Percentiles rank a stretch among this genome's conserved stretches.
These are phyloP conservation scores for Sodiomyces alkalinus DNA, from an alignment of 2,329 filamentous ascomycete species.

Conservation along the genomic window DNA sequence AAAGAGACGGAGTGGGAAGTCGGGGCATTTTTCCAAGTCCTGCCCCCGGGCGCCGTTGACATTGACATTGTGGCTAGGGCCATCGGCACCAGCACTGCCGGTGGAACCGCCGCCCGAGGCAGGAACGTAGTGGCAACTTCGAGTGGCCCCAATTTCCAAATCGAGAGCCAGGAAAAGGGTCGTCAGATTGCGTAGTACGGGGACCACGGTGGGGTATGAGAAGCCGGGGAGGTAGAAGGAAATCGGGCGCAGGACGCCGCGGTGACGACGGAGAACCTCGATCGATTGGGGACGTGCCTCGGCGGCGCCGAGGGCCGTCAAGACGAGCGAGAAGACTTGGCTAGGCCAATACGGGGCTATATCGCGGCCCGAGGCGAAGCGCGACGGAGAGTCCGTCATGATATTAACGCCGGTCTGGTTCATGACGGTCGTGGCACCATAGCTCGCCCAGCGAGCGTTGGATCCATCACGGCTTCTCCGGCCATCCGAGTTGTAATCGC, in stretches of 20 bases:
- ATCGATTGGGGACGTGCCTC: slow-evolving; percentile 22
- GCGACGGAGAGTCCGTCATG: too few species aligned
- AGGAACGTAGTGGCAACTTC: too few species aligned
- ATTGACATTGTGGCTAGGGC: not conserved
- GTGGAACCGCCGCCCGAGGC: not conserved
- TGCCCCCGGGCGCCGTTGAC: not conserved
- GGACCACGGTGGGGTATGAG: slow-evolving; percentile 18
- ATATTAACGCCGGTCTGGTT: slow-evolving; percentile 16
- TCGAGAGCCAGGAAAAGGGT: slow-evolving; percentile 24
- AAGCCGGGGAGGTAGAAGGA: slow-evolving; percentile 31
- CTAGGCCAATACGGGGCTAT: too few species aligned
- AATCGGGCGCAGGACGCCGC: slow-evolving; percentile 17
- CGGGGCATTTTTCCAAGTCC: not conserved
- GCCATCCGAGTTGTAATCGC: slow-evolving; percentile 37
- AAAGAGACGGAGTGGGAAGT: slow-evolving; percentile 18
- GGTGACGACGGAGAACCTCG: slow-evolving; percentile 28
- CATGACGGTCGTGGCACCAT: slow-evolving; percentile 27
- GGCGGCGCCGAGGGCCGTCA: slow-evolving; percentile 26
- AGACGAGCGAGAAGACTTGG: slow-evolving; percentile 22
- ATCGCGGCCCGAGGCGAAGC: too few species aligned
- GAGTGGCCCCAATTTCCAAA: too few species aligned
- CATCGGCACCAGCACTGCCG: not conserved
- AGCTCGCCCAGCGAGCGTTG: slow-evolving; percentile 33
- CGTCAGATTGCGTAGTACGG: slow-evolving; percentile 28
- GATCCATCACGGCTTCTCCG: slow-evolving; percentile 31